Base-by-base conservation (phyloP, 1,284 basidiomycete species). In the Cerrena zonata region DNA sequence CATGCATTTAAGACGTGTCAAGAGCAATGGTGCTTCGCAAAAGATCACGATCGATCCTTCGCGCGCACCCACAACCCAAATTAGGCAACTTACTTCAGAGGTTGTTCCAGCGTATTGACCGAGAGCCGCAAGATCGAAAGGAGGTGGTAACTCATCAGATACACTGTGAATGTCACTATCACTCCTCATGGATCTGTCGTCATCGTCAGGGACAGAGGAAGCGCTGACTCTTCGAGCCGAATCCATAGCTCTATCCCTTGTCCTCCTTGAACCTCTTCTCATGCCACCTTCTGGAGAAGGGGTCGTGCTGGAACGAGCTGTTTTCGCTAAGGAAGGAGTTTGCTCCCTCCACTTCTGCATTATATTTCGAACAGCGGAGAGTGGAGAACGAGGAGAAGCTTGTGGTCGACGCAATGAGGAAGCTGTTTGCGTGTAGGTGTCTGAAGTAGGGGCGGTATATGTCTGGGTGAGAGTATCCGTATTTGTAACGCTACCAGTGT, bases 321-420 rank as follows among this genome's bases (percentile, higher is more conserved):
- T 46, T 63, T 66, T 54, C 60, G 57, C 69, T 37, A 66, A 60
- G 40, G 65, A 67, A 2, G 73, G 84, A 2, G 78, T 82, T 26
- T 78, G 77, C 56, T 83, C 82, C 64, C 85, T 89, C 89, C 89
- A 92, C 2, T 84, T 75, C 0, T 82, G 79, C 11, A 93, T 84
- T 52, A 91, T 84, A 55, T 87, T 91, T 23, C 85, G 76, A 27
- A 92, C 86, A 11, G 82, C 82, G 0, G 79, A 73, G 13, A 88
- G 69, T 2, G 86, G 85, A 3, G 83, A 86, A 4, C 82, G 77
- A 4, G 84, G 82, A 2, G 81, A 80, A 0, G 72, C 69, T 54
- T 78, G 77, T 2, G 81, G 79, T 41, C 80, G 74, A 27, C 80
- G 77, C 13, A 83, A 67, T 13, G 66, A 58, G 4, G 63, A 58